Conservation (phyloP, 352 stramenopile species). For the Phytopythium litorale region DNA sequence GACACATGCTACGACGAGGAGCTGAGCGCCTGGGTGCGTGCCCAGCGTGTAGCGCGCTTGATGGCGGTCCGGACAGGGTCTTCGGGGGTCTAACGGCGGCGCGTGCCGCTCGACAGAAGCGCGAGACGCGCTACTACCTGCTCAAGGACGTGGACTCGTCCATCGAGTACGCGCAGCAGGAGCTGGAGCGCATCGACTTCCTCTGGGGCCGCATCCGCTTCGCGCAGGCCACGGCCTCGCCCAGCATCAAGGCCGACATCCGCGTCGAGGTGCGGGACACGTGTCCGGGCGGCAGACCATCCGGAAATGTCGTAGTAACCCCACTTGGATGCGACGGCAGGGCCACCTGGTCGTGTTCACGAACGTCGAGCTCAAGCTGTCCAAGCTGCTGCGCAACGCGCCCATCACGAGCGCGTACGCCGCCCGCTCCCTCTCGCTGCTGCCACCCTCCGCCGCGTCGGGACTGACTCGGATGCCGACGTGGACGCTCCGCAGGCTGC, state of each 20-base stretch:
- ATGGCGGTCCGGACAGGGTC: not conserved
- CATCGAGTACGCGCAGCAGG: slow-evolving; percentile 44
- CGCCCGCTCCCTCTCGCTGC: no score
- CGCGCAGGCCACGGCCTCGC: slow-evolving; percentile 33
- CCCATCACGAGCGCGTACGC: slow-evolving; percentile 48
- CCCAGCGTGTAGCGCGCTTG: not conserved
- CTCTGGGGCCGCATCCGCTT: slow-evolving; percentile 78
- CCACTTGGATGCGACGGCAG: slow-evolving; percentile 12
- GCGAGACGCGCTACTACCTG: slow-evolving; percentile 56
- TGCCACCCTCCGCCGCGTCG: not conserved
- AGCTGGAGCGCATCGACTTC: slow-evolving; percentile 80
- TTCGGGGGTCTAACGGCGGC: not conserved
- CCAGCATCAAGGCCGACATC: slow-evolving; percentile 62
- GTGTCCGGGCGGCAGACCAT: no score
- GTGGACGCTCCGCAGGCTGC: slow-evolving; percentile 28
- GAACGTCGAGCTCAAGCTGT: slow-evolving; percentile 67
- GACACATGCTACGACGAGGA: slow-evolving; percentile 26
- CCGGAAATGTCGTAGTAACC: not conserved
- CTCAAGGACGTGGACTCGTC: slow-evolving; percentile 50
- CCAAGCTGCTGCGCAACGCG: slow-evolving; percentile 47
- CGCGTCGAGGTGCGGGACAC: slow-evolving; percentile 45
- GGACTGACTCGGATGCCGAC: no score
- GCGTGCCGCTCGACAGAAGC: slow-evolving; percentile 26
- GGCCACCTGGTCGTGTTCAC: slow-evolving; percentile 72
- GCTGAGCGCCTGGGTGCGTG: slow-evolving; percentile 43